These are phyloP conservation scores for Podaxis sp. DNA, from an alignment of 768 basidiomycete genomes.

Conservation along the genomic window DNA sequence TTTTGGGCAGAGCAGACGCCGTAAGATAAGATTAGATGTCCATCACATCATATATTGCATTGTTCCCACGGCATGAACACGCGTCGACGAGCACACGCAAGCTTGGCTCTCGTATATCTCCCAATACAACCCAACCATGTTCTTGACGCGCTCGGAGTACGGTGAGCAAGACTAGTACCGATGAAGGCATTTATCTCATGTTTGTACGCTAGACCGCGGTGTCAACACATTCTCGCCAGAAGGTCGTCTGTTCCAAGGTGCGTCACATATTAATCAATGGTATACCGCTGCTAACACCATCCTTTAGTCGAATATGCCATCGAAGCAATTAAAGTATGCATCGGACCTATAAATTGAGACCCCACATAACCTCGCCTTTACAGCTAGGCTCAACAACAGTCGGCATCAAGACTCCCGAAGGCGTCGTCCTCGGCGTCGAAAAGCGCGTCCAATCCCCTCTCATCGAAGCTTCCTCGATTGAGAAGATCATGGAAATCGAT, in stretches of 20 bases:
- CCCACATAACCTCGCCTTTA: constrained; percentile 4
- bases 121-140: constrained; percentile 53
- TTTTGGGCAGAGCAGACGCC: background rate
- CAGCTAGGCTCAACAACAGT: constrained; percentile 98
- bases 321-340: constrained; percentile 90
- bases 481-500: constrained; percentile 99
- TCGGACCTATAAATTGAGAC: background rate
- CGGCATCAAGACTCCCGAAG: constrained; percentile 87
- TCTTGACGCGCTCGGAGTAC: constrained; percentile 94
- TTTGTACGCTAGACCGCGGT: constrained; percentile 70
- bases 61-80: constrained; percentile 46
- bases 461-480: constrained; percentile 92
- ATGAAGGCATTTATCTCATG: background rate
- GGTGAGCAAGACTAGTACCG: constrained; percentile 43
- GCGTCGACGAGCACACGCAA: constrained; percentile 42
- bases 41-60: constrained; percentile 13
- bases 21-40: constrained; percentile 35
- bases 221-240: constrained; percentile 99
- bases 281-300: constrained; percentile 16
- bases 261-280: constrained; percentile 18
- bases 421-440: constrained; percentile 94
- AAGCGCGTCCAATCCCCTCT: constrained; percentile 98
- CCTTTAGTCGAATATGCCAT: constrained; percentile 95
- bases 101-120: constrained; percentile 26
- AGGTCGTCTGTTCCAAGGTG: constrained; percentile 97